Evolutionary conservation across 1,284 basidiomycete species (phyloP), one percentile per base, ranked within the genome.

Genomic region (Mrakiaceae sp.): DNA sequence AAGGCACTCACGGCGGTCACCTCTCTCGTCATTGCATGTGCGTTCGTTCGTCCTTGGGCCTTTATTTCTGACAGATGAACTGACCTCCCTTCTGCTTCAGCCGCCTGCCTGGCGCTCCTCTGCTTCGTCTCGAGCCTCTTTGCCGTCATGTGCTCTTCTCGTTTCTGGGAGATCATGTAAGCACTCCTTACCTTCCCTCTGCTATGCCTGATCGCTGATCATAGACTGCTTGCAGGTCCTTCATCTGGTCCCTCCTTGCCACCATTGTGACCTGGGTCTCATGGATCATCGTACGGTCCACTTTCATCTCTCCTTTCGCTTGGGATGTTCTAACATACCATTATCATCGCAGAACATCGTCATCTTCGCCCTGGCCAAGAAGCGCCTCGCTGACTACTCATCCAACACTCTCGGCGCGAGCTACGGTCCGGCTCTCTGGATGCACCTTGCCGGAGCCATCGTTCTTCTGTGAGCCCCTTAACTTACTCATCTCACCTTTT

Each of bases 81-180:
- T 60, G 62, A 46, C 58, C 62, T 52, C 60, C 64, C 43, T 68
- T 69, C 68, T 68, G 69, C 62, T 64, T 69, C 60, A 53, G 82
- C 80, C 58, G 79, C 80, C 71, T 79, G 73, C 47, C 70, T 84
- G n/a, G 73, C 79, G 43, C 83, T 84, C 73, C 67, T 83, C 58
- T 78, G 81, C 27, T 71, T 83, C 64, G 64, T 82, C 60, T 69
- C 79, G 55, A 80, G 82, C 5, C 71, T 84, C 14, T 78, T 79
- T 52, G 70, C 78, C 73, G 66, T 71, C 71, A 68, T 77, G 74
- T 71, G 77, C 71, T 16, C 27, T 10, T 63, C 61, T 11, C 54
- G 61, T 11, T 56, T 79, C 87, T 89, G 92, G 71, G 88, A 91
- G 43, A 90, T 79, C 70, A 80, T 81, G 69, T 27, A 27, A 27